Percentiles rank a stretch among this genome's conserved stretches.
phyloP scores from a whole-genome alignment of 371 early-diverging fungal genomes.

The Dinochytrium kinnereticum region DNA sequence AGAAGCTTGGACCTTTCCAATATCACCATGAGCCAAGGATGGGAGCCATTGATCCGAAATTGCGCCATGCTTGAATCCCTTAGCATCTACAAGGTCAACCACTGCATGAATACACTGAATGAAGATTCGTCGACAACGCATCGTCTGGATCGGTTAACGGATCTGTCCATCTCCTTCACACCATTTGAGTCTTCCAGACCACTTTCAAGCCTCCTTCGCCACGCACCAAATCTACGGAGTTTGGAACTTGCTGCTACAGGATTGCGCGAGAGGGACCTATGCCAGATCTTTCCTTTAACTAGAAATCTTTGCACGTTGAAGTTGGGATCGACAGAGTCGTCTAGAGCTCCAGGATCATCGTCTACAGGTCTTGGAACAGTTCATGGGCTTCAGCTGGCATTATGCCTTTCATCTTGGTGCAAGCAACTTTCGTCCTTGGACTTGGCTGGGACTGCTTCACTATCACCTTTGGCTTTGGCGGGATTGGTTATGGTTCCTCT shows the following conservation, averaged over 20 bases:
- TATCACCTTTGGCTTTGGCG: slow-evolving; percentile 4
- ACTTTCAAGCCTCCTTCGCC: not conserved
- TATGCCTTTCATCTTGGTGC: not conserved
- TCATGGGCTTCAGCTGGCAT: not conserved
- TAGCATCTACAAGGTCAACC: not conserved
- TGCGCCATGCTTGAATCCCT: not conserved
- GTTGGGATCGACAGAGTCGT: slow-evolving; percentile 17
- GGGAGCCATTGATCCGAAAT: slow-evolving; percentile 2
- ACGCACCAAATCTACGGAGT: slow-evolving; percentile 10
- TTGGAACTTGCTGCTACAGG: slow-evolving; percentile 18
- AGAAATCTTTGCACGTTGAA: not conserved
- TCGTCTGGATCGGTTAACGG: not conserved
- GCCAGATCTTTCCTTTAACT: not conserved
- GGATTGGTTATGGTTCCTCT: slow-evolving; percentile 1
- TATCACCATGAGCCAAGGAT: slow-evolving; percentile 1
- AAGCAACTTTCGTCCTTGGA: not conserved
- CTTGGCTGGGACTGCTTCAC: not conserved
- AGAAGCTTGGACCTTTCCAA: slow-evolving; percentile 16
- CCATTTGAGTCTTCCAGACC: not conserved
- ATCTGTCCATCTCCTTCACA: slow-evolving; percentile 17
- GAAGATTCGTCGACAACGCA: not conserved
- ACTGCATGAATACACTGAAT: not conserved
- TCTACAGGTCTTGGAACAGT: slow-evolving; percentile 5
- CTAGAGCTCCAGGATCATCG: slow-evolving; percentile 23
- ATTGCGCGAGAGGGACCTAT: slow-evolving; percentile 18